These are phyloP conservation scores for Kazachstania viticola DNA, from an alignment of 805 yeast species.

Conservation along the genomic window DNA sequence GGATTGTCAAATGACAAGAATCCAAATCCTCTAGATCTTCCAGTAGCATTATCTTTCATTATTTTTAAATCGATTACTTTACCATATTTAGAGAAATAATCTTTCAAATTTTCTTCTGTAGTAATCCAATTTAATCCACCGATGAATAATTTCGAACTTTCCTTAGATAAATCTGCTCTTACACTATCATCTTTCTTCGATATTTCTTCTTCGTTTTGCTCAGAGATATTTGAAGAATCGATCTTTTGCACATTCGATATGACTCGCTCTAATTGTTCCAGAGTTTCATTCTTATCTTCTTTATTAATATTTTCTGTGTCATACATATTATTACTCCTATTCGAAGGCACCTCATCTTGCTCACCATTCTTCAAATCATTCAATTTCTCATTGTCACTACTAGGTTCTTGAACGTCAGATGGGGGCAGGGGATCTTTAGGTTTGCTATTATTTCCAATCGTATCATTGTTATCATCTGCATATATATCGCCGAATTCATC, in stretches of 20 bases:
- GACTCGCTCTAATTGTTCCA: constrained; percentile 26
- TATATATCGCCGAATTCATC: constrained; percentile 95
- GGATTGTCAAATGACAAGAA: constrained; percentile 80
- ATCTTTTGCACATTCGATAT: constrained; percentile 21
- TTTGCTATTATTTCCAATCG: constrained; percentile 1
- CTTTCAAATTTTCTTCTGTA: constrained; percentile 72
- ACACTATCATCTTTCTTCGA: constrained; percentile 18
- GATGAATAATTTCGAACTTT: constrained; percentile 84
- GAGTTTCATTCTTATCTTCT: constrained; percentile 11
- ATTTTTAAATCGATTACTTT: constrained; percentile 81
- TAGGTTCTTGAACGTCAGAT: constrained; percentile 12
- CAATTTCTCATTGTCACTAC: too few species aligned
- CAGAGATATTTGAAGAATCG: background rate
- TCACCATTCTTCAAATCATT: too few species aligned
- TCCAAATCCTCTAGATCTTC: constrained; percentile 92
- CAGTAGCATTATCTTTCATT: constrained; percentile 81
- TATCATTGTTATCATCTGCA: constrained; percentile 22
- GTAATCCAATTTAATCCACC: constrained; percentile 99
- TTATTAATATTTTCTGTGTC: constrained; percentile 1
- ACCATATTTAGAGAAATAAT: constrained; percentile 81
- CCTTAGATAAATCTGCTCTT: constrained; percentile 48
- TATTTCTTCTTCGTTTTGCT: constrained; percentile 5
- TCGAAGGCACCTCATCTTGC: too few species aligned
- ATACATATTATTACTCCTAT: constrained; percentile 5
- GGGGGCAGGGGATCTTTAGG: constrained; percentile 2